Evolutionary conservation across 345 rosid genomes (phyloP), one percentile per base, ranked within the genome.

Genomic region (Nasturtium officinale): DNA sequence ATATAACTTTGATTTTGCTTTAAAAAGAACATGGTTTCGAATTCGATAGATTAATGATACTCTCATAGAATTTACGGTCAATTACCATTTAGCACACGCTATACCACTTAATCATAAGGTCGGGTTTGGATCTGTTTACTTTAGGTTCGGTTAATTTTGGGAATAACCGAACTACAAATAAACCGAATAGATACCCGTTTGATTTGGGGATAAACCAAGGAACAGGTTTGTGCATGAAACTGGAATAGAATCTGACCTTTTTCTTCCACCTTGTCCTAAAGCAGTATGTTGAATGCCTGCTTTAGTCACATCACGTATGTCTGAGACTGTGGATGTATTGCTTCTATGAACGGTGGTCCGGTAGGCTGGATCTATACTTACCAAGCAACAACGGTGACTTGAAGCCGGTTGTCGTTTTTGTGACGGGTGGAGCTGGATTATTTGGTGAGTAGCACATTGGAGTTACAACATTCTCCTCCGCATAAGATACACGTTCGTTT

Each of bases 401-500:
- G 72, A 91, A 90, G 84, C 99, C 99, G 29, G 99, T 91, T 69
- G 96, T 95, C 63, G 90, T 88, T 54, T 91, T 95, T 75, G 89
- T 95, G 69, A 95, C 98, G 2, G 99, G 99, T 65, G 99, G 99
- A 67, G 99, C 98, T 95, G 98, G 98, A 91, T 95, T 47, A 91
- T 95, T 53, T 96, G 99, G 99, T 90, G 72, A 84, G 89, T 82
- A 37, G 45, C 55, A 55, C 60, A 48, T 29, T 18, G 21, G 58
- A 52, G 58, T 65, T 71, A 38, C 72, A 17, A 35, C 9, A 57
- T 71, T 50, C 33, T 42, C 16, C 20, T 58, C 28, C 42, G 67
- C 47, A 58, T 43, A 32, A 33, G 58, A 25, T 29, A 15, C 3
- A 25, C n/a, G 30, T 73, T 33, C 12, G 1, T 55, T 16, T 12